Conservation (phyloP, 1,284 basidiomycete species). For the Sporisorium reilianum region DNA sequence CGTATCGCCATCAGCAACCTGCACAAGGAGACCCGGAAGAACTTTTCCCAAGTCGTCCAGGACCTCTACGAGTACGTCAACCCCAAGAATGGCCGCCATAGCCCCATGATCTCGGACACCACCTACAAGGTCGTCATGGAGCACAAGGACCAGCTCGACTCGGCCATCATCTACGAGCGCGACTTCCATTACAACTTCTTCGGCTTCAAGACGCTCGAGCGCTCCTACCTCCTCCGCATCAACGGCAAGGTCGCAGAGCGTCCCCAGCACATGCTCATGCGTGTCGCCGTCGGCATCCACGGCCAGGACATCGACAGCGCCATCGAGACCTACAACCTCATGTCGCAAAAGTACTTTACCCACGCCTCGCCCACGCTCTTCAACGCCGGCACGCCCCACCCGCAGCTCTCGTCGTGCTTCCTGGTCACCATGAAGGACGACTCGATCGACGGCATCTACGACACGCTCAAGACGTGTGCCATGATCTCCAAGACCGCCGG, state of each 20-base stretch:
- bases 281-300: slow-evolving; percentile 97
- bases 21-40: slow-evolving; percentile 99
- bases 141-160: slow-evolving; percentile 87
- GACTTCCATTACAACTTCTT: slow-evolving; percentile 92
- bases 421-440: slow-evolving; percentile 98
- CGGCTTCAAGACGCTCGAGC: slow-evolving; percentile 98
- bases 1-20: slow-evolving; percentile 98
- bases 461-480: slow-evolving; percentile 96
- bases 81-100: slow-evolving; percentile 85
- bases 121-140: slow-evolving; percentile 86
- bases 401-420: slow-evolving; percentile 98
- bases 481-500: slow-evolving; percentile 99
- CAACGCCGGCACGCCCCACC: slow-evolving; percentile 95
- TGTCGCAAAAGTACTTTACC: slow-evolving; percentile 90
- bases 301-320: slow-evolving; percentile 88
- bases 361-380: slow-evolving; percentile 98
- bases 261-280: slow-evolving; percentile 99
- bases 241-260: slow-evolving; percentile 95
- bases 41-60: slow-evolving; percentile 89
- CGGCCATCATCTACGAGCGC: slow-evolving; percentile 96
- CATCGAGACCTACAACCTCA: slow-evolving; percentile 84
- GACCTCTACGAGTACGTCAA: slow-evolving; percentile 96
- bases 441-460: slow-evolving; percentile 99
- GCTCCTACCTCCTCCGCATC: slow-evolving; percentile 94
- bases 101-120: slow-evolving; percentile 91